Percentiles rank a stretch among this genome's conserved stretches.
Conservation (phyloP, 345 rosid genomes). For the Melaleuca alternifolia region DNA sequence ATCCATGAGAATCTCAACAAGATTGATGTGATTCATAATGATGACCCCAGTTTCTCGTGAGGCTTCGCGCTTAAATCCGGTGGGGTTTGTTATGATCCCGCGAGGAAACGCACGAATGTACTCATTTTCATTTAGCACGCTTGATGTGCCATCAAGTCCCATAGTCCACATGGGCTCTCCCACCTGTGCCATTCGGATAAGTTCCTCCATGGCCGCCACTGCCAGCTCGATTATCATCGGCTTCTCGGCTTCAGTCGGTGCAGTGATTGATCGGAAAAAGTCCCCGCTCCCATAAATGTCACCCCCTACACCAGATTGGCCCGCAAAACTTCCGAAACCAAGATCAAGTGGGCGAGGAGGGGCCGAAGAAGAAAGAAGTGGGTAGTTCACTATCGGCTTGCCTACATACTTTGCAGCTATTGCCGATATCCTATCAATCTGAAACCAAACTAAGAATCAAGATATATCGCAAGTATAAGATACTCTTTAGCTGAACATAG, state of each 20-base stretch:
- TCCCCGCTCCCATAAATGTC: conserved; percentile 65
- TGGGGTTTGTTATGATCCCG: conserved; percentile 52
- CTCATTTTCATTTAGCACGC: conserved; percentile 52
- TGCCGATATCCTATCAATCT: conserved; percentile 85
- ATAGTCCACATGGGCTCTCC: conserved; percentile 73
- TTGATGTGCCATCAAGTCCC: conserved; percentile 33
- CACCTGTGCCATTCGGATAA: conserved; percentile 57
- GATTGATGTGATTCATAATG: conserved; percentile 51
- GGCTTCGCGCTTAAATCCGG: conserved; percentile 67
- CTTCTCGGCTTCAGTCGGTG: conserved; percentile 54
- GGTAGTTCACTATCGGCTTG: conserved; percentile 71
- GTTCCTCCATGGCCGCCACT: conserved; percentile 84
- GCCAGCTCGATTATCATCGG: conserved; percentile 74
- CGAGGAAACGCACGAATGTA: conserved; percentile 39
- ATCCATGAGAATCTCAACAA: conserved; percentile 84
- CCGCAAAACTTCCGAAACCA: conserved; percentile 40
- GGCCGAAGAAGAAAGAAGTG: conserved; percentile 51
- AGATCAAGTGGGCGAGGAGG: conserved; percentile 66
- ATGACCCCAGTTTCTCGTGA: conserved; percentile 59
- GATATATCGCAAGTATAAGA: not conserved
- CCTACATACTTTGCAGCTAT: conserved; percentile 97
- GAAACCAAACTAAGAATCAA: not conserved
- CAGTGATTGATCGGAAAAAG: conserved; percentile 49
- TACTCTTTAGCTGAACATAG: not conserved
- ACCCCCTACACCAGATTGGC: conserved; percentile 36